Evolutionary conservation across 2,329 filamentous ascomycete species (phyloP).

Genomic region (Fusarium palustre): DNA sequence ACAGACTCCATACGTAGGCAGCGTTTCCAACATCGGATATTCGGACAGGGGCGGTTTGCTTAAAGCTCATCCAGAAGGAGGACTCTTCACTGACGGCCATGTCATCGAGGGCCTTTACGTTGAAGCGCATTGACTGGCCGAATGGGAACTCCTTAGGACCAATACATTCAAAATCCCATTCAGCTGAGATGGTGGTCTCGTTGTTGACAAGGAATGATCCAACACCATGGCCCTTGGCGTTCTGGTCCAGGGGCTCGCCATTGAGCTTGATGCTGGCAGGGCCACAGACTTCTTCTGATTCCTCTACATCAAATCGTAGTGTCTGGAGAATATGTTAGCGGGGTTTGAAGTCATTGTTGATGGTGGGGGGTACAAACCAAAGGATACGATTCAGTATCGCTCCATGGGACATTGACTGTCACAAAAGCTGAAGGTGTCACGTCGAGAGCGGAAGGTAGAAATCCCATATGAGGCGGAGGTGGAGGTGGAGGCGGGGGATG

Average conservation of each 20-base stretch:
- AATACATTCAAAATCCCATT: conserved; percentile 62
- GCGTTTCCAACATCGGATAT: conserved; percentile 59
- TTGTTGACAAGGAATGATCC: conserved; percentile 56
- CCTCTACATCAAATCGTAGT: conserved; percentile 59
- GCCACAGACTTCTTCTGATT: conserved; percentile 60
- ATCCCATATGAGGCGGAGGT: conserved; percentile 27
- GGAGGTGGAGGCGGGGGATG: conserved; percentile 24
- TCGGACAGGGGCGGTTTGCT: conserved; percentile 57
- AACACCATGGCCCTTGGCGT: conserved; percentile 55
- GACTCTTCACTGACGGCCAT: conserved; percentile 52
- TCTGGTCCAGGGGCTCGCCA: conserved; percentile 56
- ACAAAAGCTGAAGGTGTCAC: conserved; percentile 39
- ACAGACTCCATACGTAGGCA: conserved; percentile 45
- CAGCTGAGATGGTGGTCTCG: conserved; percentile 55
- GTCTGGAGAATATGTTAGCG: conserved; percentile 43
- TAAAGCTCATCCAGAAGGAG: conserved; percentile 59
- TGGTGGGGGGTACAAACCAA: conserved; percentile 39
- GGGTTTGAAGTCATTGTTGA: neutral
- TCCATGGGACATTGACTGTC: conserved; percentile 37
- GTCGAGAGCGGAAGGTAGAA: conserved; percentile 32
- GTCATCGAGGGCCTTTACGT: conserved; percentile 58
- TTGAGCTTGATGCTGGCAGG: conserved; percentile 61
- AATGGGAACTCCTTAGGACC: conserved; percentile 54
- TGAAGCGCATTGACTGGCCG: conserved; percentile 60
- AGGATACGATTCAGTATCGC: conserved; percentile 27